These are phyloP conservation scores for Pseudogymnoascus sp. DNA, from an alignment of 2,329 filamentous ascomycete species.

Conservation along the genomic window DNA sequence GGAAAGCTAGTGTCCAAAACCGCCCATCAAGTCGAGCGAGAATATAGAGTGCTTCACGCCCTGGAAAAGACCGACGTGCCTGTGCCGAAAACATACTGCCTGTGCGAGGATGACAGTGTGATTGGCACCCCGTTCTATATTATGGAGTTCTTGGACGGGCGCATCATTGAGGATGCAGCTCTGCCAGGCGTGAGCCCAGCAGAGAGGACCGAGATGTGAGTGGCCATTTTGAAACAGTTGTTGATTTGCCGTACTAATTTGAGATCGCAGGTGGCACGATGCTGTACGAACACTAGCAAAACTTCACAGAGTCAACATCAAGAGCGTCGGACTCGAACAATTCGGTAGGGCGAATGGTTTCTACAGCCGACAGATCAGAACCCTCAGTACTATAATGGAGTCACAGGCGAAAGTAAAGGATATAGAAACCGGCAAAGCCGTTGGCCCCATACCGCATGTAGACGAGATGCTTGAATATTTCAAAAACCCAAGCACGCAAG, in stretches of 20 bases:
- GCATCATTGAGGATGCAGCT: conserved; percentile 83
- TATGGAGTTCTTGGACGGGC: conserved; percentile 90
- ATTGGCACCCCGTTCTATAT: conserved; percentile 93
- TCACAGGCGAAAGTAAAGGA: conserved; percentile 71
- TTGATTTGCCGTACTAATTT: background rate
- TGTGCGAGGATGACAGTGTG: conserved; percentile 74
- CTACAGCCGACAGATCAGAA: conserved; percentile 77
- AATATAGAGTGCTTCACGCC: conserved; percentile 84
- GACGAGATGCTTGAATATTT: conserved; percentile 75
- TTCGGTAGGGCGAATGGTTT: conserved; percentile 73
- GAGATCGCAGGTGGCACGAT: conserved; percentile 58
- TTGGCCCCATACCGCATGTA: conserved; percentile 79
- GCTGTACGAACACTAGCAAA: conserved; percentile 76
- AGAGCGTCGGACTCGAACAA: conserved; percentile 54
- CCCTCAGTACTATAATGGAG: conserved; percentile 68
- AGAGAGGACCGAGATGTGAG: conserved; percentile 63
- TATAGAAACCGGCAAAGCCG: conserved; percentile 63
- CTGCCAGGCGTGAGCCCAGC: conserved; percentile 62
- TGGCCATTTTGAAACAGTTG: conserved; percentile 11
- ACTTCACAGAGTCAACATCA: conserved; percentile 67
- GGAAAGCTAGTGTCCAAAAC: conserved; percentile 86
- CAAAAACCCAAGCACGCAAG: conserved; percentile 57
- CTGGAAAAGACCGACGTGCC: conserved; percentile 73
- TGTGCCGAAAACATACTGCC: conserved; percentile 71
- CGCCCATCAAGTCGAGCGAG: conserved; percentile 92